Conservation (phyloP, 2,329 filamentous ascomycete genomes). For the Orbilia quercus region DNA sequence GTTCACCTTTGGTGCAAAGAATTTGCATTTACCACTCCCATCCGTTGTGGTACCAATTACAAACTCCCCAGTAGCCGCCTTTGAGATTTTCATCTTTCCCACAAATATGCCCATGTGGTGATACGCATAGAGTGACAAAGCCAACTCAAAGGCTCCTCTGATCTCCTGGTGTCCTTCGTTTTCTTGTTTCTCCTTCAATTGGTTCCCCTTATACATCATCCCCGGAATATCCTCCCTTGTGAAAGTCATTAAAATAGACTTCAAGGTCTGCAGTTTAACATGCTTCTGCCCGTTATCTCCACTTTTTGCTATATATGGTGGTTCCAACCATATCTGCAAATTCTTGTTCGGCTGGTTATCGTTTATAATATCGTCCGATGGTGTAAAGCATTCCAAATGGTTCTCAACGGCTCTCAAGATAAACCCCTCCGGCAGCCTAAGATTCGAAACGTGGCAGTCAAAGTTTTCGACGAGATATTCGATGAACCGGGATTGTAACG, state of each 20-base stretch:
- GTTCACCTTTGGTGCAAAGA: conserved; percentile 12
- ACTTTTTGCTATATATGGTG: conserved; percentile 17
- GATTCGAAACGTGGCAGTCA: conserved; percentile 42
- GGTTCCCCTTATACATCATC: conserved; percentile 38
- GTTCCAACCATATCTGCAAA: conserved; percentile 45
- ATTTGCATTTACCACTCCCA: conserved; percentile 48
- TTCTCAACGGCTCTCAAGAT: conserved; percentile 33
- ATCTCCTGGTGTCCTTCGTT: conserved; percentile 11
- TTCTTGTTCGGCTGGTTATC: conserved; percentile 37
- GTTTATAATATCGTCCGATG: background rate
- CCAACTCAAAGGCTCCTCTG: conserved; percentile 48
- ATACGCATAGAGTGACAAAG: conserved; percentile 43
- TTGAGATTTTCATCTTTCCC: conserved; percentile 39
- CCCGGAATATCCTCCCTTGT: conserved; percentile 38
- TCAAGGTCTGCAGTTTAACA: conserved; percentile 35
- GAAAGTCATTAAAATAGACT: conserved; percentile 46
- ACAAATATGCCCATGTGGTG: conserved; percentile 48
- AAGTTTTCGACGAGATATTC: conserved; percentile 43
- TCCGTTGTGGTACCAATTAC: conserved; percentile 23
- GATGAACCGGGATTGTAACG: conserved; percentile 33
- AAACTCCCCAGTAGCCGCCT: conserved; percentile 41
- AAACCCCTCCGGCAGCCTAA: conserved; percentile 35
- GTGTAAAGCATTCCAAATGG: conserved; percentile 13
- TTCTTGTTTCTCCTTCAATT: conserved; percentile 23
- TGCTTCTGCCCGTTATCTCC: conserved; percentile 18